Conservation (phyloP, 2,329 filamentous ascomycete genomes). For the Zymoseptoria tritici region DNA sequence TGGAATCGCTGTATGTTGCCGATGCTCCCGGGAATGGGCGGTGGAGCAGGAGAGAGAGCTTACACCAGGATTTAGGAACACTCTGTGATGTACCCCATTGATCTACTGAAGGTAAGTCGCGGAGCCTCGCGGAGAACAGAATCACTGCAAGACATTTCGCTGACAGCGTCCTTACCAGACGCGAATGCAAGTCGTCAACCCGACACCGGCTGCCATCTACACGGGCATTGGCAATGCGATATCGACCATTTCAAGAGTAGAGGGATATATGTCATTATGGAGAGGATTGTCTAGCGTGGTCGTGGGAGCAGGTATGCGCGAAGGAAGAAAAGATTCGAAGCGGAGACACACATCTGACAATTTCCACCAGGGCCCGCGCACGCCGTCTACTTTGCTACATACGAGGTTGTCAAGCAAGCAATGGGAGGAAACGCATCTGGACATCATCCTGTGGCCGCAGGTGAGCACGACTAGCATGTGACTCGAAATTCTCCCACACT, state of each 20-base stretch:
- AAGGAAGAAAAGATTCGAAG: background rate
- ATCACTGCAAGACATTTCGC: constrained; percentile 4
- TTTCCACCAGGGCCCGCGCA: constrained; percentile 71
- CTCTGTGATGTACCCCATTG: constrained; percentile 97
- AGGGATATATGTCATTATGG: constrained; percentile 90
- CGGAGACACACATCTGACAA: background rate
- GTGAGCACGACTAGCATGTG: constrained; percentile 41
- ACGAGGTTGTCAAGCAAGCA: constrained; percentile 91
- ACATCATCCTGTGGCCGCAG: constrained; percentile 88
- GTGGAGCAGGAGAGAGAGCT: constrained; percentile 1
- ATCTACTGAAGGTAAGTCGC: constrained; percentile 79
- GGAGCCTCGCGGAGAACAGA: background rate
- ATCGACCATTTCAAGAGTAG: constrained; percentile 80
- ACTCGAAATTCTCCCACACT: background rate
- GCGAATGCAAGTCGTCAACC: constrained; percentile 93
- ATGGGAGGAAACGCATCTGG: constrained; percentile 87
- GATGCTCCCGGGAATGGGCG: background rate
- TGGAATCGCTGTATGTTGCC: constrained; percentile 73
- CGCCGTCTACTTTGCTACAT: constrained; percentile 96
- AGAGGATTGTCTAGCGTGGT: constrained; percentile 94
- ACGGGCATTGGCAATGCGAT: constrained; percentile 87
- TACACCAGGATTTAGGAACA: constrained; percentile 61
- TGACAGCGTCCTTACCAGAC: constrained; percentile 52
- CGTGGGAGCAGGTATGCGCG: constrained; percentile 69
- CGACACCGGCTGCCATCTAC: constrained; percentile 72